These are phyloP conservation scores for sorghum (Sorghum bicolor) DNA, from an alignment of 176 grass and related monocot species.

Conservation along the genomic window Sorghum_bicolor_NCBIv3 NC_012870.2:75310501-75311000, in stretches of 20 bases:
- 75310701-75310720: background rate
- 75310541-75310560: background rate
- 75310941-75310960: too few relatives aligned
- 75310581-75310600: background rate
- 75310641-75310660: background rate
- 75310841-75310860: too few relatives aligned
- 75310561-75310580: background rate
- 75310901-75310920: too few relatives aligned
- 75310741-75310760: background rate
- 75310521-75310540: background rate
- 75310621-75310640: conserved; percentile 6
- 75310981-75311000: too few relatives aligned
- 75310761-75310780: background rate
- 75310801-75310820: background rate
- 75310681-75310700: background rate
- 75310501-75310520: background rate
- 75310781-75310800: background rate
- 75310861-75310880: too few relatives aligned
- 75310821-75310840: too few relatives aligned
- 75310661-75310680: background rate
- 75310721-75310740: background rate
- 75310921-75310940: too few relatives aligned
- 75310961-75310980: too few relatives aligned
- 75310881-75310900: too few relatives aligned
- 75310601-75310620: background rate